These are phyloP conservation scores for Albizia julibrissin DNA, from an alignment of 306 rosid species.

Conservation along the genomic window DNA sequence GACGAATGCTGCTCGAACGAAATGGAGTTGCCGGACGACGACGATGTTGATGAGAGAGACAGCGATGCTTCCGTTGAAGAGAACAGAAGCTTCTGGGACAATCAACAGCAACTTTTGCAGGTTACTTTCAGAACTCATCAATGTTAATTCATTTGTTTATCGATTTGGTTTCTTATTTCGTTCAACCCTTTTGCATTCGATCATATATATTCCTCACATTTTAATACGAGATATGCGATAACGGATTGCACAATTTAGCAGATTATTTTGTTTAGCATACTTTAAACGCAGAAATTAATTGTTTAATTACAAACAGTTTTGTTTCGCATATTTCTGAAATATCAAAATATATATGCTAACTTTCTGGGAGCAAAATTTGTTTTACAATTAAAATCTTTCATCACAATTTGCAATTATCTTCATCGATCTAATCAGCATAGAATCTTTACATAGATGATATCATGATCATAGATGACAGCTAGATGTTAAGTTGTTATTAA, in stretches of 20 bases:
- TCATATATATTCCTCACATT: background rate
- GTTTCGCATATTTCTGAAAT: background rate
- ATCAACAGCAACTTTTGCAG: conserved; percentile 66
- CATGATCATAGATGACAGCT: background rate
- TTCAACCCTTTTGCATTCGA: background rate
- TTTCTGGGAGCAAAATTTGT: background rate
- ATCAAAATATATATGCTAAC: background rate
- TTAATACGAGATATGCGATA: background rate
- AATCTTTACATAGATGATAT: background rate
- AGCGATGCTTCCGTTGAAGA: conserved; percentile 23
- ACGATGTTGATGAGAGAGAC: conserved; percentile 35
- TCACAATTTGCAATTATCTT: background rate
- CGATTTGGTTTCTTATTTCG: background rate
- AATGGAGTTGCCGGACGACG: conserved; percentile 35
- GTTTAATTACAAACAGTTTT: background rate
- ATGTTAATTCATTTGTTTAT: background rate
- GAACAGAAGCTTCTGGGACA: conserved; percentile 62
- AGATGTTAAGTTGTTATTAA: background rate
- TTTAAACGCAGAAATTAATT: background rate
- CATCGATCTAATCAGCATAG: background rate
- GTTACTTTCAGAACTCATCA: conserved; percentile 33
- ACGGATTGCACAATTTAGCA: background rate
- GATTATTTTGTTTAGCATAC: background rate
- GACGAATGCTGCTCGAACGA: conserved; percentile 36
- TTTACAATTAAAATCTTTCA: background rate